phyloP scores from a whole-genome alignment of 2,329 filamentous ascomycete species.

The Alternaria alternata region DNA sequence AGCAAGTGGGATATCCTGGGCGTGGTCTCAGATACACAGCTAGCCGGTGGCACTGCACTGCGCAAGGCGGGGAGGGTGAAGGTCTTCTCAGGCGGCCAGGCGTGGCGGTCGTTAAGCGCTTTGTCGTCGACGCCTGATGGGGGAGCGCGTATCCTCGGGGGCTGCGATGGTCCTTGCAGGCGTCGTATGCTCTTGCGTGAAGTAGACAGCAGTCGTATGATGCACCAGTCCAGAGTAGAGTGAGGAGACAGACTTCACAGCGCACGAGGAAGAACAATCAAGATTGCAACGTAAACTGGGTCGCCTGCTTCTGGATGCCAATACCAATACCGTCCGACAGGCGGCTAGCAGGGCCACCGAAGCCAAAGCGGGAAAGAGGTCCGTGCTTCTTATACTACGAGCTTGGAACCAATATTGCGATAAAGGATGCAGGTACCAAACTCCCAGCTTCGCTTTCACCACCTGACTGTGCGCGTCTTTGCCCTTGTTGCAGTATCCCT shows the following conservation, averaged over 20 bases:
- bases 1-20: conserved; percentile 20
- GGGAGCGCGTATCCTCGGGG: conserved; percentile 13
- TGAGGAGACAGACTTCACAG: neutral
- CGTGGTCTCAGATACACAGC: conserved; percentile 35
- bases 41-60: conserved; percentile 10
- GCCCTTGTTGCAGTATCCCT: neutral
- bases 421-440: conserved; percentile 23
- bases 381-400: conserved; percentile 10
- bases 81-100: conserved; percentile 12
- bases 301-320: conserved; percentile 10
- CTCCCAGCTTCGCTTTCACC: neutral
- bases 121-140: conserved; percentile 19
- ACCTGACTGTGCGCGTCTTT: neutral
- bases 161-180: conserved; percentile 12
- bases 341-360: conserved; percentile 23
- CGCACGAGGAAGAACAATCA: neutral
- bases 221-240: neutral
- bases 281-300: conserved; percentile 3
- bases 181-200: neutral
- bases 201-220: neutral
- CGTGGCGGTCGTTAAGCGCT: conserved; percentile 20
- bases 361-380: conserved; percentile 18
- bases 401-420: conserved; percentile 22
- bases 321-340: conserved; percentile 16
- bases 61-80: conserved; percentile 13